Evolutionary conservation across 345 rosid species (phyloP), one percentile per base, ranked within the genome.

Genomic region (Eucalyptus melliodora): DNA sequence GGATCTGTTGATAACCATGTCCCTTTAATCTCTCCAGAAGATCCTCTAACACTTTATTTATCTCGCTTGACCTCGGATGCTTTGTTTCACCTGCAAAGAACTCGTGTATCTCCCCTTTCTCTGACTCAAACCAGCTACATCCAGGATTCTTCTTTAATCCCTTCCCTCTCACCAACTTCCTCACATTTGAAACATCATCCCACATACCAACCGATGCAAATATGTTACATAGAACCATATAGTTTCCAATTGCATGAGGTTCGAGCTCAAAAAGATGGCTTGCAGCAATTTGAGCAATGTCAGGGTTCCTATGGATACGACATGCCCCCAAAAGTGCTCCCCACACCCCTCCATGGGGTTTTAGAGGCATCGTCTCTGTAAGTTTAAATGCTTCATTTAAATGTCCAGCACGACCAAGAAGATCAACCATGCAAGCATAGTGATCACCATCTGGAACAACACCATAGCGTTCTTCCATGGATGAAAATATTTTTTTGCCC

Each of bases 291-390:
- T 92, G 91, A 60, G 98, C 99, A 37, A 95, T 89, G 59, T 95
- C 96, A 23, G 97, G 94, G 89, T 94, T 88, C 30, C 90, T 83
- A 90, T 97, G 96, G 88, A 93, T 92, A 55, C 92, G 94, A 86
- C 98, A 97, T 56, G 98, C 97, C 88, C 97, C 98, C 27, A 97
- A 98, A 86, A 97, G 91, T 44, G 99, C 99, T 56, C 99, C 98
- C 99, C 99, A 97, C 40, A 95, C 95, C 47, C 94, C 96, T 44
- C 91, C 96, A 88, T 93, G 91, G 86, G 97, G 95, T 83, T 97
- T 89, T 59, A 91, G 86, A 3, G 96, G 93, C 96, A 97, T 96
- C 19, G 90, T 92, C 87, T 92, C 65, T n/a, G 90, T 93, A 88
- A 97, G 89, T 67, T 95, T 93, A 34, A 95, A 93, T 9, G 99